These are phyloP conservation scores for Fonsecaea erecta DNA, from an alignment of 2,329 filamentous ascomycete genomes.

Conservation along the genomic window DNA sequence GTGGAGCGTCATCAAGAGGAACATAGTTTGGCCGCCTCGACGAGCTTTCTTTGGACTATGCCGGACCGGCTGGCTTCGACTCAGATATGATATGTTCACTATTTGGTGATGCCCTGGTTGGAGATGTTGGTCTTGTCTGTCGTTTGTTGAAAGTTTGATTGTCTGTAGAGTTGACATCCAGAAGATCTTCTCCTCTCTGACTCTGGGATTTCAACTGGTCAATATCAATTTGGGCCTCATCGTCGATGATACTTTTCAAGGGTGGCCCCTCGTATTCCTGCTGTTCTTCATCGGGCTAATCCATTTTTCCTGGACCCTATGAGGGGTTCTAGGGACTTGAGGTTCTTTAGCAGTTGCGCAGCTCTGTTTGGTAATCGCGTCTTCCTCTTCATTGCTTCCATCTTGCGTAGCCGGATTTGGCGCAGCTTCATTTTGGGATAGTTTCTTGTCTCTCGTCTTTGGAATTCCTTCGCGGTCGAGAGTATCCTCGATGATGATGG, in stretches of 20 bases:
- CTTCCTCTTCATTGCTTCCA: not conserved
- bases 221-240: not conserved
- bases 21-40: not conserved
- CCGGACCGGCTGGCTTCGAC: not conserved
- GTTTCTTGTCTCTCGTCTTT: not conserved
- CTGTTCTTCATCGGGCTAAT: not conserved
- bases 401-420: not conserved
- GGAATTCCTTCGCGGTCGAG: not conserved
- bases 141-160: not conserved
- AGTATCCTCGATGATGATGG: not conserved
- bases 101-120: not conserved
- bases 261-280: not conserved
- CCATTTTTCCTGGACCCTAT: not conserved
- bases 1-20: not conserved
- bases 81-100: not conserved
- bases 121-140: not conserved
- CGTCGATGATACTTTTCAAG: not conserved
- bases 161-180: not conserved
- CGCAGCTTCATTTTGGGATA: not conserved
- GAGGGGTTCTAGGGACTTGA: not conserved
- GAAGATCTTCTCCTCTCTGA: not conserved
- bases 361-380: not conserved
- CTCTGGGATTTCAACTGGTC: not conserved
- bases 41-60: not conserved
- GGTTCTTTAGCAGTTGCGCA: not conserved